Evolutionary conservation across 306 rosid genomes (phyloP).

Genomic region (Cicer arietinum): DNA sequence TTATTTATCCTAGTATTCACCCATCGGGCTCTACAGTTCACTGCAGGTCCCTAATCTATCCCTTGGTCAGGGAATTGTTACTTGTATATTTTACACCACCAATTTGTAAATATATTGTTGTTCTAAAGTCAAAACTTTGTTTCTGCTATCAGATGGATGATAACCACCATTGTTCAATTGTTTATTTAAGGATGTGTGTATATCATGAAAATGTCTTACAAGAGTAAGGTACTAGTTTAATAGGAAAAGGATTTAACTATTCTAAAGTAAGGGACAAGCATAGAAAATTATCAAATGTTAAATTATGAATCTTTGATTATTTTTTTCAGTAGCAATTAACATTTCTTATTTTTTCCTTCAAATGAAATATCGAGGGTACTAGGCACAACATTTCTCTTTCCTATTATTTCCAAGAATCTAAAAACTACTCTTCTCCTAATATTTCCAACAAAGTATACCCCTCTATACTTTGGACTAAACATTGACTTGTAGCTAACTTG

Average conservation of each 20-base stretch:
- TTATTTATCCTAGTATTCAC: conserved; percentile 45
- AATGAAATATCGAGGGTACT: background rate
- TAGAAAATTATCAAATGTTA: too few relatives aligned
- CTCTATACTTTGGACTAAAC: background rate
- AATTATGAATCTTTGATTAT: too few relatives aligned
- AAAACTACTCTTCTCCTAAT: too few relatives aligned
- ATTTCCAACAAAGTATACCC: background rate
- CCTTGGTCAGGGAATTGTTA: conserved; percentile 22
- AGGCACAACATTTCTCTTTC: too few relatives aligned
- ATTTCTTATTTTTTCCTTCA: background rate
- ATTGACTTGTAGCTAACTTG: background rate
- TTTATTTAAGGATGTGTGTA: background rate
- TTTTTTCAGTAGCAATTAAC: too few relatives aligned
- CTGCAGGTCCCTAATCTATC: background rate
- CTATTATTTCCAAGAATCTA: too few relatives aligned
- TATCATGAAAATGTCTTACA: background rate
- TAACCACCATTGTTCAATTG: conserved; percentile 7
- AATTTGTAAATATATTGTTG: conserved; percentile 31
- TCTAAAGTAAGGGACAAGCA: background rate
- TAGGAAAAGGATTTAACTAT: background rate
- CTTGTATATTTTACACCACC: conserved; percentile 22
- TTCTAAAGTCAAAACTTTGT: background rate
- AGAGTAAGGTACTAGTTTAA: background rate
- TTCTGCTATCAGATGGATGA: background rate
- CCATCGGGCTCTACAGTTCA: conserved; percentile 4